Evolutionary conservation across 257 asterid genomes (phyloP), one percentile per base, ranked within the genome.

Genomic region (Solanum chaucha): DNA sequence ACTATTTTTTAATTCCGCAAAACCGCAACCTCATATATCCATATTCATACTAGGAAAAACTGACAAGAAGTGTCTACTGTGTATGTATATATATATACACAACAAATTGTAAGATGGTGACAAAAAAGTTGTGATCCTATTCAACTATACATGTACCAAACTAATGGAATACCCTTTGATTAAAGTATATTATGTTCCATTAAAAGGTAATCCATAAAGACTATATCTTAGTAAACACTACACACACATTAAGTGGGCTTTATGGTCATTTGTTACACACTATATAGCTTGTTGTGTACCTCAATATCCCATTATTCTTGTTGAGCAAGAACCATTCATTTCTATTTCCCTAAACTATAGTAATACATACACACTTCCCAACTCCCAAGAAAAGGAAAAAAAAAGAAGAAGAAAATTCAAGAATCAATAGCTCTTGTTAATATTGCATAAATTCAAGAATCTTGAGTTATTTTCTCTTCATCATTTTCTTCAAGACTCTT

Each of bases 281-380:
- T 84, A 84, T 59, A 36, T 64, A 84, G 87, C 87, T 84, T 84
- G 41, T 84, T 84, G 81, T 38, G 87, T 84, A 65, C 61, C 87
- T 14, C 85, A 78, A 82, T 87, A 77, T 36, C 88, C 85, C 78
- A 28, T 68, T 30, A 41, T 70, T 51, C 88, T 55, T 22, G 48
- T 75, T 74, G 36, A 75, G 73, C 71, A 89, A 75, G 84, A 83
- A 82, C 87, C 86, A 83, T 70, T 84, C 85, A 80, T 64, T 84
- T 26, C 28, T 28, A 34, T 65, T 36, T 34, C 58, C 77, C 58
- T 58, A 59, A 40, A 77, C 87, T 84, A 65, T 36, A 84, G 19
- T 67, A 55, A 61, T 22, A 61, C 70, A n/a, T 28, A 65, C 59
- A 68, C 87, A 84, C 35, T 84, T 84, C 87, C 78, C 87, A 84